Conservation (phyloP, 139 green algal species). For the Raphidocelis subcapitata region DNA sequence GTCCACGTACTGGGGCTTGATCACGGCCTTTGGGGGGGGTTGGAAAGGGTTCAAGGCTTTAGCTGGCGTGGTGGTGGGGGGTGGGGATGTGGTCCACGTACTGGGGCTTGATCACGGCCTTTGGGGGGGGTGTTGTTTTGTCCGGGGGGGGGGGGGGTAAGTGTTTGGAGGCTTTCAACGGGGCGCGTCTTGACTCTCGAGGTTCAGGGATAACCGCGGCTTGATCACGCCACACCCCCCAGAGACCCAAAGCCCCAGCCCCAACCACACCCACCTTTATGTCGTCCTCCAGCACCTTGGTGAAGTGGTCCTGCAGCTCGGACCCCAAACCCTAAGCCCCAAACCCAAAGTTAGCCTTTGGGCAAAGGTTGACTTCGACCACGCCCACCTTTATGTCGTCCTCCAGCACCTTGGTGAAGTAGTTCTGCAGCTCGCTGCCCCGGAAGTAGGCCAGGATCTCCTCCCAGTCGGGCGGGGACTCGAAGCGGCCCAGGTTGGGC, state of each 20-base stretch:
- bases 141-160: too few species aligned
- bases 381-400: slow-evolving; percentile 97
- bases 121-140: not conserved
- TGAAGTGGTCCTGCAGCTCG: slow-evolving; percentile 99
- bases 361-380: too few species aligned
- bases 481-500: slow-evolving; percentile 96
- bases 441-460: slow-evolving; percentile 98
- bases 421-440: slow-evolving; percentile 98
- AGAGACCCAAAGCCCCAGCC: too few species aligned
- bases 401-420: slow-evolving; percentile 97
- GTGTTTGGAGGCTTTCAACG: too few species aligned
- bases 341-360: too few species aligned
- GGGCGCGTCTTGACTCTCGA: too few species aligned
- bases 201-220: too few species aligned
- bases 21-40: slow-evolving; percentile 38
- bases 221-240: too few species aligned
- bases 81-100: slow-evolving; percentile 88
- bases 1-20: slow-evolving; percentile 80
- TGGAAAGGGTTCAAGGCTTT: too few species aligned
- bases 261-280: too few species aligned
- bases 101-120: slow-evolving; percentile 66
- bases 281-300: slow-evolving; percentile 94
- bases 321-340: slow-evolving; percentile 93
- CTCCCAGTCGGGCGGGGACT: slow-evolving; percentile 91
- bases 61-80: too few species aligned